Conservation (phyloP, 2,329 filamentous ascomycete genomes). For the Metarhizium robertsii region DNA sequence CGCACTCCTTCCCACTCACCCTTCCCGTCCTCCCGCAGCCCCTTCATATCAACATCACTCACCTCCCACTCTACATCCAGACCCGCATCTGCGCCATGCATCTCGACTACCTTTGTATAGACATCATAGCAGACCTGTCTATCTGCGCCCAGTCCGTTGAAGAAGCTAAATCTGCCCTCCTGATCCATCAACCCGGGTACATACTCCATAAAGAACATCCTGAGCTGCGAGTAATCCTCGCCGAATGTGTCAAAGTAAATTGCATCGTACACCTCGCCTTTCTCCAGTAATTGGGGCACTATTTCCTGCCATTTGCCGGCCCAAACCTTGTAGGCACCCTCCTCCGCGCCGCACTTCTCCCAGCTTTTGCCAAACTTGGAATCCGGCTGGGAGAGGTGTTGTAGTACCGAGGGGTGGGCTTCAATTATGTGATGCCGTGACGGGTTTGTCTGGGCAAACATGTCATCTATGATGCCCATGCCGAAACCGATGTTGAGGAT, state of each 20-base stretch:
- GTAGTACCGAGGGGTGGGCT: conserved; percentile 69
- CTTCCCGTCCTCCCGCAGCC: conserved; percentile 54
- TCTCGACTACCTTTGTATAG: conserved; percentile 83
- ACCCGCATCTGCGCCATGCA: conserved; percentile 82
- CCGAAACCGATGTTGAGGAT: conserved; percentile 84
- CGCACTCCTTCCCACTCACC: conserved; percentile 84
- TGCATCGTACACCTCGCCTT: conserved; percentile 67
- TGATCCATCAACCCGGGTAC: conserved; percentile 70
- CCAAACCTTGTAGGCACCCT: conserved; percentile 65
- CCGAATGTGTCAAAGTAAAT: conserved; percentile 99
- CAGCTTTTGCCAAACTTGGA: conserved; percentile 46
- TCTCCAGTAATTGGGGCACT: conserved; percentile 55
- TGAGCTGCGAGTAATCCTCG: conserved; percentile 80
- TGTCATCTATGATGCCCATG: conserved; percentile 78
- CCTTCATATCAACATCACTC: conserved; percentile 59
- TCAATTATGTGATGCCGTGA: conserved; percentile 75
- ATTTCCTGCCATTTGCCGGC: conserved; percentile 70
- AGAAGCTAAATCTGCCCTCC: conserved; percentile 71
- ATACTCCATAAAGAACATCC: conserved; percentile 79
- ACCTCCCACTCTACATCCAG: conserved; percentile 83
- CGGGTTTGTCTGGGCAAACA: conserved; percentile 62
- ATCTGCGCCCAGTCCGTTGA: conserved; percentile 88
- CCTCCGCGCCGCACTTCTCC: conserved; percentile 44
- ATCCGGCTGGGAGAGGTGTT: conserved; percentile 42
- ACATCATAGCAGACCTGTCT: conserved; percentile 92